A percentile compares a stretch with the other conserved stretches of the same genome.
These are phyloP conservation scores for Oemleria cerasiformis DNA, from an alignment of 306 rosid species.

Conservation along the genomic window DNA sequence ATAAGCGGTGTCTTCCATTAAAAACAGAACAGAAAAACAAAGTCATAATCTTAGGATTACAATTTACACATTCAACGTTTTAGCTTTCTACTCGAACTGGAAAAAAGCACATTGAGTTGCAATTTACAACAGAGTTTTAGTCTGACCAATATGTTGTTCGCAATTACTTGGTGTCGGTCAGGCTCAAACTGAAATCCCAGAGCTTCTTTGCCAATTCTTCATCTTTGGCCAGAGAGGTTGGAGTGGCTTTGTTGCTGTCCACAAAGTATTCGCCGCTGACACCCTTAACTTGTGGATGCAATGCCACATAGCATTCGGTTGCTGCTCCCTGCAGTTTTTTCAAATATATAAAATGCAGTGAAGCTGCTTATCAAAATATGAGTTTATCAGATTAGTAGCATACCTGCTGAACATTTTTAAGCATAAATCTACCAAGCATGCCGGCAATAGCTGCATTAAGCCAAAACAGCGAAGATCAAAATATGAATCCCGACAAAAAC, in stretches of 20 bases:
- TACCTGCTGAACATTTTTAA: slow-evolving; percentile 79
- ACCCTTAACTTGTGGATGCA: slow-evolving; percentile 41
- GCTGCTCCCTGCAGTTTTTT: slow-evolving; percentile 40
- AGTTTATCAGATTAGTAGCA: not conserved
- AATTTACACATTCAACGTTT: not conserved
- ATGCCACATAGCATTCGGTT: slow-evolving; percentile 45
- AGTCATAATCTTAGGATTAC: no score
- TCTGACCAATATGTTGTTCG: not conserved
- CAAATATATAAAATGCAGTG: not conserved
- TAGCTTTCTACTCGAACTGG: not conserved
- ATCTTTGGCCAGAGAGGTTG: slow-evolving; percentile 30
- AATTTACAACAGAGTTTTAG: not conserved
- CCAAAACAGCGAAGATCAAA: not conserved
- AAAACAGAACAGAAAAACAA: no score
- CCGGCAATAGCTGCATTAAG: slow-evolving; percentile 54
- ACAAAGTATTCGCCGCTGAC: slow-evolving; percentile 43
- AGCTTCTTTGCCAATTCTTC: slow-evolving; percentile 37
- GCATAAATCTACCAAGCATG: slow-evolving; percentile 48
- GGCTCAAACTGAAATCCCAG: slow-evolving; percentile 43
- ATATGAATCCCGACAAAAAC: slow-evolving; percentile 3
- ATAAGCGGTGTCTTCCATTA: no score
- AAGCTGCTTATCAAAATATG: not conserved
- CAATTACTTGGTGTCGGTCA: slow-evolving; percentile 23
- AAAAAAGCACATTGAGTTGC: not conserved
- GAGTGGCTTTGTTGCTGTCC: slow-evolving; percentile 34